A percentile compares a stretch with the other conserved stretches of the same genome.
Conservation (phyloP, 2,329 filamentous ascomycete species). For the Myriosclerotinia duriaeana region DNA sequence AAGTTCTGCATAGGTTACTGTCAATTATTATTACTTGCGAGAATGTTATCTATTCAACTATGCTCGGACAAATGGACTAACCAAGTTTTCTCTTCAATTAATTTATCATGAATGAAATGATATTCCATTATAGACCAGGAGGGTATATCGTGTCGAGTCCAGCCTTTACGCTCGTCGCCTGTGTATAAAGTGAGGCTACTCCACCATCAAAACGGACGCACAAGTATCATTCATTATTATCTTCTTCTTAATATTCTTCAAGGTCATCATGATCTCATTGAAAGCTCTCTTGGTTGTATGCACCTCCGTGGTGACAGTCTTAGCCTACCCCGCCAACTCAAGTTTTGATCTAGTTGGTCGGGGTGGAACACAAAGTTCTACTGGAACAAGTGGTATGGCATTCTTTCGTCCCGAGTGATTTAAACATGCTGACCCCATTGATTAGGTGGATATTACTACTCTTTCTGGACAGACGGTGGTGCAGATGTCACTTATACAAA, state of each 20-base stretch:
- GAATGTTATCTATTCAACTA: neutral
- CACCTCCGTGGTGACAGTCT: neutral
- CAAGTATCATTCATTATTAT: neutral
- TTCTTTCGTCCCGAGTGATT: neutral
- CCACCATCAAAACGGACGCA: neutral
- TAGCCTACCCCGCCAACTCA: slow-evolving; percentile 11
- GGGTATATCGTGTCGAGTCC: neutral
- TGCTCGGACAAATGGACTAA: neutral
- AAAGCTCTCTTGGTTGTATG: neutral
- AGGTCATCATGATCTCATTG: slow-evolving; percentile 1
- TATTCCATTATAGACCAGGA: neutral
- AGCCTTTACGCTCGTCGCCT: neutral
- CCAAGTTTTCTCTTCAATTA: neutral
- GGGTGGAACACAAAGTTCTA: slow-evolving; percentile 16
- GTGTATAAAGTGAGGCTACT: neutral
- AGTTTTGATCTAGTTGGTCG: neutral
- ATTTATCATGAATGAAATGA: neutral
- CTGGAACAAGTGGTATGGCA: slow-evolving; percentile 11
- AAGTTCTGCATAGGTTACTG: neutral
- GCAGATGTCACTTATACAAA: slow-evolving; percentile 56
- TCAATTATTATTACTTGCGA: neutral
- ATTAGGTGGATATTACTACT: slow-evolving; percentile 48
- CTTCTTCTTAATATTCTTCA: neutral
- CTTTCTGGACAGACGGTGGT: slow-evolving; percentile 57
- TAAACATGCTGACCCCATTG: neutral